These are phyloP conservation scores for Ulota crispa DNA, from an alignment of 225 moss, liverwort and hornwort genomes.

Conservation along the genomic window DNA sequence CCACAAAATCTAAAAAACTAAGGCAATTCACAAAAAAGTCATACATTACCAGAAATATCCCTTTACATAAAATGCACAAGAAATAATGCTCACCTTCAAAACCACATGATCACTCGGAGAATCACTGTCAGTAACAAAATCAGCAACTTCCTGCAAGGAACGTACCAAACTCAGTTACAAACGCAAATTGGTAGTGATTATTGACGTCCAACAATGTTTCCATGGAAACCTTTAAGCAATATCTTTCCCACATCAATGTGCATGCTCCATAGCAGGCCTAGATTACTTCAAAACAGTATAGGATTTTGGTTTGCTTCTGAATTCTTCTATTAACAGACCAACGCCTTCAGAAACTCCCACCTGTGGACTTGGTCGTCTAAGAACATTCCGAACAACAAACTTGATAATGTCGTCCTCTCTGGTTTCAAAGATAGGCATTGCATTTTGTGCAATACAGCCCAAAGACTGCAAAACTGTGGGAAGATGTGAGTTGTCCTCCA, in stretches of 20 bases:
- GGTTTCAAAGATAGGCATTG: conserved; percentile 90
- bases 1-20: not conserved
- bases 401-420: conserved; percentile 81
- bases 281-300: not conserved
- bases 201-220: not conserved
- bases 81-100: conserved; percentile 54
- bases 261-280: not conserved
- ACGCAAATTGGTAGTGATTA: not conserved
- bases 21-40: not conserved
- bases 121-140: conserved; percentile 52
- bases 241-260: not conserved
- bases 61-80: not conserved
- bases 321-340: not conserved
- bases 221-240: not conserved
- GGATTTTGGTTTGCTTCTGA: not conserved
- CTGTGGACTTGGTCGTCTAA: conserved; percentile 66
- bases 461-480: conserved; percentile 89
- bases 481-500: conserved; percentile 78
- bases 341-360: not conserved
- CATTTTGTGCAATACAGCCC: conserved; percentile 86
- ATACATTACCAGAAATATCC: not conserved
- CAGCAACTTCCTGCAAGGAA: conserved; percentile 55
- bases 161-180: not conserved
- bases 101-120: conserved; percentile 77
- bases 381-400: conserved; percentile 79